These are phyloP conservation scores for Jamesozyma jinghongensis DNA, from an alignment of 805 yeast genomes.

Conservation along the genomic window DNA sequence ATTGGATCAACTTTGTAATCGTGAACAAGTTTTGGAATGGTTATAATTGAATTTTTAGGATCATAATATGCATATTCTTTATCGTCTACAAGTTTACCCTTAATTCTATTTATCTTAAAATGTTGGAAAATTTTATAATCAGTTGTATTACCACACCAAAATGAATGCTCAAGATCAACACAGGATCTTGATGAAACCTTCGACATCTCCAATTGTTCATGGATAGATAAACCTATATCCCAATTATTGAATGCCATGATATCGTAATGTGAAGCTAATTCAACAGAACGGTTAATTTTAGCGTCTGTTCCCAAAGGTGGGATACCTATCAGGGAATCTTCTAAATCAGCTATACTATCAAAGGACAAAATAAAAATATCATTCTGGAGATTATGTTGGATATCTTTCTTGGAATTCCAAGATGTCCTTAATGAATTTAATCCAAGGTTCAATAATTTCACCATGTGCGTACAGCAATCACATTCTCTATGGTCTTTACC, in stretches of 20 bases:
- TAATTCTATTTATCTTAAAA: slow-evolving; percentile 2
- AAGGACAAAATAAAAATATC: slow-evolving; percentile 11
- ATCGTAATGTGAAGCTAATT: slow-evolving; percentile 30
- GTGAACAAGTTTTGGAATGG: slow-evolving; percentile 27
- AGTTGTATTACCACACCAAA: slow-evolving; percentile 79
- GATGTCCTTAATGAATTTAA: slow-evolving; percentile 26
- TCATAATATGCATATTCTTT: slow-evolving; percentile 37
- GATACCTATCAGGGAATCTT: slow-evolving; percentile 17
- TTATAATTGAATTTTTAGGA: slow-evolving; percentile 43
- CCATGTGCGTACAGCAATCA: slow-evolving; percentile 17
- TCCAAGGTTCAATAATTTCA: slow-evolving; percentile 38
- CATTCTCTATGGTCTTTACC: slow-evolving; percentile 28
- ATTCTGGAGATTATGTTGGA: background rate
- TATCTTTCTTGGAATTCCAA: background rate
- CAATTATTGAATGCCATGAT: slow-evolving; percentile 43
- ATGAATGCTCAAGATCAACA: slow-evolving; percentile 33
- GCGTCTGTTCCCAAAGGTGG: background rate
- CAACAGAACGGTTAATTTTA: too few species aligned
- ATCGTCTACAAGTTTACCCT: slow-evolving; percentile 1
- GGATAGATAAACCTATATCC: slow-evolving; percentile 58
- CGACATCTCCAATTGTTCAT: slow-evolving; percentile 76
- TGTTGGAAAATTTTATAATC: slow-evolving; percentile 44
- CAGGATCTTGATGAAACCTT: slow-evolving; percentile 75
- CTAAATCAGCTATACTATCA: slow-evolving; percentile 10
- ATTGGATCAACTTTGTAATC: slow-evolving; percentile 4